These are phyloP conservation scores for Dendrothele bispora DNA, from an alignment of 768 basidiomycete species.

Conservation along the genomic window DNA sequence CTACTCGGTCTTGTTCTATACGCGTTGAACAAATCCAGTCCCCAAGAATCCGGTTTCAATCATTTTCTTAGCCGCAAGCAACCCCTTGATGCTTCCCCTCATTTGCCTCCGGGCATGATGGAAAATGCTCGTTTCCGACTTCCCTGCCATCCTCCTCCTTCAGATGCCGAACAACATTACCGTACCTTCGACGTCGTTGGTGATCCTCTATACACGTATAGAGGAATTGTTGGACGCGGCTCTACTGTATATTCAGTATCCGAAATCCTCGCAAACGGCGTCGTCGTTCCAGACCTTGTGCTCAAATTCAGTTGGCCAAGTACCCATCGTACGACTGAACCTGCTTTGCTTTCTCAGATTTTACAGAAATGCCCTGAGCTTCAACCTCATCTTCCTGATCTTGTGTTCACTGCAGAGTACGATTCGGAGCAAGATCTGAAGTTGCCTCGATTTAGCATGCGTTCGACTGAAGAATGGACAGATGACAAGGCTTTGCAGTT, in stretches of 20 bases:
- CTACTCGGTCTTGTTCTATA: conserved; percentile 21
- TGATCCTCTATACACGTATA: conserved; percentile 8
- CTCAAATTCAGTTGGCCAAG: conserved; percentile 18
- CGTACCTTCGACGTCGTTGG: background rate
- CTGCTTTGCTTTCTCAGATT: conserved; percentile 6
- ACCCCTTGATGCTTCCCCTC: conserved; percentile 1
- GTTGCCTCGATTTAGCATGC: conserved; percentile 11
- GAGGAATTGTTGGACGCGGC: conserved; percentile 17
- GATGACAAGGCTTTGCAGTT: background rate
- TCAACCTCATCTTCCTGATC: conserved; percentile 13
- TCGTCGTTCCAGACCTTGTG: background rate
- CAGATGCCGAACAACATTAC: too few relatives aligned
- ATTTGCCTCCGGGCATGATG: too few relatives aligned
- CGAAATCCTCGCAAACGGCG: background rate
- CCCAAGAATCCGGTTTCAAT: conserved; percentile 14
- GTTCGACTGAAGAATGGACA: background rate
- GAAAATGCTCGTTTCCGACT: too few relatives aligned
- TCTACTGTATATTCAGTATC: conserved; percentile 13
- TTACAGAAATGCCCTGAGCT: conserved; percentile 7
- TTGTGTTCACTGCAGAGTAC: background rate
- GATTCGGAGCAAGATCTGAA: conserved; percentile 5
- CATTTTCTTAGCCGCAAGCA: conserved; percentile 9
- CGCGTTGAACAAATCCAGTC: conserved; percentile 10
- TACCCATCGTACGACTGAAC: conserved; percentile 8
- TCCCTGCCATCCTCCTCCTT: too few relatives aligned